Evolutionary conservation across 495 filamentous ascomycete genomes (phyloP), one percentile per base, ranked within the genome.

Genomic region (Neurospora sp.): DNA sequence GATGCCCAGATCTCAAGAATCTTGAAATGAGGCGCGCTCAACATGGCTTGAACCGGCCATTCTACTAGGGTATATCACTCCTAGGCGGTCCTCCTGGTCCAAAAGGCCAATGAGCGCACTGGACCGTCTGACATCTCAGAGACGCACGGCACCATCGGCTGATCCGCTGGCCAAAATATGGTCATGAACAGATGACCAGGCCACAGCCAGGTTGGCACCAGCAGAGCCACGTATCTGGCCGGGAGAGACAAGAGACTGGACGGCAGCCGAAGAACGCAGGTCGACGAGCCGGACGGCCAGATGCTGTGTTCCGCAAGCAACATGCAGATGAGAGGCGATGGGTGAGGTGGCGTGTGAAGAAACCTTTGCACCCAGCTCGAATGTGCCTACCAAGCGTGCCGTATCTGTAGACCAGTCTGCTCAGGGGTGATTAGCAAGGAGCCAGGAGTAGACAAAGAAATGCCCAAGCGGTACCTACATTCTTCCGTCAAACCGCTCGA

Each of bases 301-400:
- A 75, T 94, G 91, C 70, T 94, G 93, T 1, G 93, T 96, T 5
- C 89, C 93, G 75, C 93, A 93, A 11, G 95, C 94, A 27, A 97
- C 90, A 27, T 97, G 87, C 3, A 96, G 84, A 37, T 88, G 94
- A 74, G 80, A 86, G 62, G 84, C 92, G 75, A 90, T 91, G 69
- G 92, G 90, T 0, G 93, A 94, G 40, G 91, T 83, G 5, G 31
- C 31, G 27, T 31, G 27, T 31, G 27, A 31, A 2, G 27, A 31
- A 31, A 31, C 27, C 27, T 31, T 31, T 31, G 27, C 27, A 31
- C 27, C 2, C 27, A 31, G 27, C 27, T 31, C 27, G 27, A 31
- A 31, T 31, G 27, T 31, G 27, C 27, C 27, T 31, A 31, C 27
- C 27, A 31, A 31, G 27, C 27, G 27, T 31, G 27, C 27, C 27